Conservation (phyloP, 164 flowering plant species). For the Nymphaea thermarum region DNA sequence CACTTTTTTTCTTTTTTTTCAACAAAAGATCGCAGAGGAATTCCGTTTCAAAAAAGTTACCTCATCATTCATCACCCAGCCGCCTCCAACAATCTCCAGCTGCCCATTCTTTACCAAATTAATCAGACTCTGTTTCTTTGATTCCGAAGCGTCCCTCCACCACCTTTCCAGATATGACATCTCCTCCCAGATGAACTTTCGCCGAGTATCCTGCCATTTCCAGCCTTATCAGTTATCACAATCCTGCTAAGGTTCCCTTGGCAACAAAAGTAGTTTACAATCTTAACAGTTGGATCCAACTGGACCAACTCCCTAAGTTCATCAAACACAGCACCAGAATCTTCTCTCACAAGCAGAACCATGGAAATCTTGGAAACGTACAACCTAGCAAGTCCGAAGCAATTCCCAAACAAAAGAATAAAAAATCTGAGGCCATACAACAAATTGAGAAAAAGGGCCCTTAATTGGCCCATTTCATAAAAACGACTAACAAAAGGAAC, state of each 20-base stretch:
- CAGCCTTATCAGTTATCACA: not conserved
- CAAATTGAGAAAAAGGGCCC: no score
- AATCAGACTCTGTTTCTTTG: conserved; percentile 39
- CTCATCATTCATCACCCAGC: conserved; percentile 99
- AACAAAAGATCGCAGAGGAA: not conserved
- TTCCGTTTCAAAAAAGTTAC: conserved; percentile 25
- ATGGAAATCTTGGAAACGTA: no score
- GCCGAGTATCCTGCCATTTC: conserved; percentile 58
- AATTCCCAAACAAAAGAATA: no score
- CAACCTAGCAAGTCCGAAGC: no score
- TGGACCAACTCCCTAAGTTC: no score
- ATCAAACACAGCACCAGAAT: no score
- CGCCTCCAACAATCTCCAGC: conserved; percentile 98
- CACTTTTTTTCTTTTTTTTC: no score
- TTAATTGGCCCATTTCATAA: no score
- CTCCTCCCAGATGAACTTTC: conserved; percentile 99
- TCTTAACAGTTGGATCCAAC: no score
- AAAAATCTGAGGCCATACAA: no score
- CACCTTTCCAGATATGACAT: conserved; percentile 98
- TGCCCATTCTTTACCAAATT: conserved; percentile 80
- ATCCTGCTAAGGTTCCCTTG: not conserved
- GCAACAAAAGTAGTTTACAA: not conserved
- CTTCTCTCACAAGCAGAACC: no score
- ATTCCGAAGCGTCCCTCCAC: conserved; percentile 87
- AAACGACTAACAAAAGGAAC: no score